phyloP scores from a whole-genome alignment of 2,329 filamentous ascomycete species.

The Stachybotrys echinatus region DNA sequence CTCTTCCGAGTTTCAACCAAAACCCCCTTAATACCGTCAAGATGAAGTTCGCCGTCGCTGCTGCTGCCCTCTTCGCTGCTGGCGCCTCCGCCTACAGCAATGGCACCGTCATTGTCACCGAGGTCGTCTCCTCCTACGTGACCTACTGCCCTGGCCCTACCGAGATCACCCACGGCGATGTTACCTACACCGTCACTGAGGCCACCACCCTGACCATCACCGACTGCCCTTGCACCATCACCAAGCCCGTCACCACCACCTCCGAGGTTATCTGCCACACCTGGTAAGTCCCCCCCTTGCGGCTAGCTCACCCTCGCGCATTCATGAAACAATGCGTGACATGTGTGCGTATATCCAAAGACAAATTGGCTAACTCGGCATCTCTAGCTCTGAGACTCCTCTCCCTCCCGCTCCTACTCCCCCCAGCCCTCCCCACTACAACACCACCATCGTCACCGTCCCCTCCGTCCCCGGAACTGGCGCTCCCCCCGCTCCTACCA shows the following conservation, averaged over 20 bases:
- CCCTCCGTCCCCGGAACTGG: constrained; percentile 12
- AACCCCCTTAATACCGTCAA: constrained; percentile 47
- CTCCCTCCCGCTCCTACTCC: neutral
- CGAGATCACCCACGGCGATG: constrained; percentile 54
- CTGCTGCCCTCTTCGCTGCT: constrained; percentile 46
- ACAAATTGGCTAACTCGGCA: too few relatives aligned
- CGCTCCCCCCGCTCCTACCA: constrained; percentile 18
- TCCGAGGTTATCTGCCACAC: constrained; percentile 47
- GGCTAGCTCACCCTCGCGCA: neutral
- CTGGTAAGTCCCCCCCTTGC: constrained; percentile 37
- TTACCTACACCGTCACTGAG: constrained; percentile 65
- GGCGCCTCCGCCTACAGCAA: constrained; percentile 39
- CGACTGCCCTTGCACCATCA: constrained; percentile 66
- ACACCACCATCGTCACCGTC: constrained; percentile 23
- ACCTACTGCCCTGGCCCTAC: constrained; percentile 70
- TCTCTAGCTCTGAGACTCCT: constrained; percentile 11
- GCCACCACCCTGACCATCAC: constrained; percentile 67
- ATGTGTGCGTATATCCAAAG: too few relatives aligned
- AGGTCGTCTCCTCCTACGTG: constrained; percentile 60
- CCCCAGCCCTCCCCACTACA: constrained; percentile 28
- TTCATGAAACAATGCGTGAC: neutral
- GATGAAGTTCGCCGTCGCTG: constrained; percentile 58
- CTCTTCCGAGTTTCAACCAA: constrained; percentile 27
- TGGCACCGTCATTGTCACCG: constrained; percentile 55
- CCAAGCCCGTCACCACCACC: constrained; percentile 51